A percentile compares a stretch with the other conserved stretches of the same genome.
phyloP scores from a whole-genome alignment of 768 basidiomycete genomes.

The Lactarius hatsudake region DNA sequence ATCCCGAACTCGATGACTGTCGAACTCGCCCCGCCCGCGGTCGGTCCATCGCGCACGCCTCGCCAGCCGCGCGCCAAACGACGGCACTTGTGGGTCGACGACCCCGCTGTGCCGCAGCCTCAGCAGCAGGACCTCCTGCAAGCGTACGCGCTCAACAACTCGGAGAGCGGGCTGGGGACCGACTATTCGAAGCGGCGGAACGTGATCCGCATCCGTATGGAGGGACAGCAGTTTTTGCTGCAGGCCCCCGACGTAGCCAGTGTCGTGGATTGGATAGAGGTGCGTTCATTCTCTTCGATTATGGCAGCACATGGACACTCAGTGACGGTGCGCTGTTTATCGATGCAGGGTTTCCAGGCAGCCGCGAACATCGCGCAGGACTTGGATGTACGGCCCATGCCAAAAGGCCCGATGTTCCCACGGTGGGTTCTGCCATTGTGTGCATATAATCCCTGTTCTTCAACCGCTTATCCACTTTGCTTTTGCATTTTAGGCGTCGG shows the following conservation, averaged over 20 bases:
- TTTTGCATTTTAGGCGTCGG: conserved; percentile 16
- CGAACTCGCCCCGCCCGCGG: too few species aligned
- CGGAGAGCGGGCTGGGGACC: conserved; percentile 91
- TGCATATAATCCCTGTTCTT: not conserved
- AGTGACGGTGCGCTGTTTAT: not conserved
- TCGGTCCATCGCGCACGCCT: not conserved
- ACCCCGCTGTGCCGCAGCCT: conserved; percentile 39
- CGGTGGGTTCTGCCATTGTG: conserved; percentile 47
- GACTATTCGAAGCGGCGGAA: conserved; percentile 94
- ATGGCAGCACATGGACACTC: not conserved
- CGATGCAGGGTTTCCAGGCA: conserved; percentile 77
- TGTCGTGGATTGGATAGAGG: conserved; percentile 97
- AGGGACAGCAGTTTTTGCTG: conserved; percentile 95
- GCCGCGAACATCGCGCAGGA: conserved; percentile 91
- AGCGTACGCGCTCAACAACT: conserved; percentile 80
- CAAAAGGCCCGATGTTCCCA: conserved; percentile 82
- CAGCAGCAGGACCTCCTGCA: conserved; percentile 55
- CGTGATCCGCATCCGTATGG: conserved; percentile 86
- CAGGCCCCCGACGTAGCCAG: conserved; percentile 81
- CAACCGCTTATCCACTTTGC: not conserved
- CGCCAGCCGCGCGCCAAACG: conserved; percentile 10
- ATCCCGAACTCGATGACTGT: not conserved
- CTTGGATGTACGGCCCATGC: conserved; percentile 89
- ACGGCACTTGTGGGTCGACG: conserved; percentile 23
- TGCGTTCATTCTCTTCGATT: conserved; percentile 34